Percentiles rank a stretch among this genome's conserved stretches.
Conservation (phyloP, 208 protist species). For the Crithidia acanthocephali region DNA sequence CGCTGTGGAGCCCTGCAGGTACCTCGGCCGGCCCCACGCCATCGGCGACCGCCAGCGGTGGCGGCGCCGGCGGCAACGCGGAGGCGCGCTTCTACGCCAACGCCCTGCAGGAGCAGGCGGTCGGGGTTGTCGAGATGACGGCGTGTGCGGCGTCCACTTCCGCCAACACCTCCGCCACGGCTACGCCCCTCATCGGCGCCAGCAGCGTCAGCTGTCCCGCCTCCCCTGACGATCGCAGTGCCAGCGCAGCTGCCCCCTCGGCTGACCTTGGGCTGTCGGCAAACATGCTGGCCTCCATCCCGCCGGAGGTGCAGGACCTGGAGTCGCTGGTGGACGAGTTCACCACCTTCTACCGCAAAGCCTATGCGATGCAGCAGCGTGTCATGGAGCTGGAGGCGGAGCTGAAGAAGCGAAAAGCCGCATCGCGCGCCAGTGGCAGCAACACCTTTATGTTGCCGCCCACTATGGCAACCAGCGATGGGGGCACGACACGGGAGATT, state of each 20-base stretch:
- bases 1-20: conserved; percentile 1
- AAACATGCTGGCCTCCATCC: conserved; percentile 13
- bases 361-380: conserved; percentile 43
- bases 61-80: conserved; percentile 5
- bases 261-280: not conserved
- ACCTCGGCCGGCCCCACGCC: conserved; percentile 4
- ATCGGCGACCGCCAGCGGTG: conserved; percentile 1
- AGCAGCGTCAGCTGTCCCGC: not conserved
- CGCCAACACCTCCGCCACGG: not conserved
- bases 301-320: conserved; percentile 67
- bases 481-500: conserved; percentile 1
- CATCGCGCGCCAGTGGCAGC: not conserved
- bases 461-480: not conserved
- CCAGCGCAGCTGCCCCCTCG: not conserved
- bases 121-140: conserved; percentile 30
- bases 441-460: not conserved
- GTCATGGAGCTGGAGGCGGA: conserved; percentile 49
- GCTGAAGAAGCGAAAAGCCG: conserved; percentile 23
- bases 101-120: conserved; percentile 48
- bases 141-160: conserved; percentile 17
- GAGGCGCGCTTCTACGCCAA: conserved; percentile 45
- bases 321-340: conserved; percentile 83
- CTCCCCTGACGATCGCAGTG: not conserved
- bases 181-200: not conserved
- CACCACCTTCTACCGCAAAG: conserved; percentile 48